A percentile compares a stretch with the other conserved stretches of the same genome.
Evolutionary conservation across 176 grass and related monocot genomes (phyloP).

Genomic region (Pontederia paniculata): DNA sequence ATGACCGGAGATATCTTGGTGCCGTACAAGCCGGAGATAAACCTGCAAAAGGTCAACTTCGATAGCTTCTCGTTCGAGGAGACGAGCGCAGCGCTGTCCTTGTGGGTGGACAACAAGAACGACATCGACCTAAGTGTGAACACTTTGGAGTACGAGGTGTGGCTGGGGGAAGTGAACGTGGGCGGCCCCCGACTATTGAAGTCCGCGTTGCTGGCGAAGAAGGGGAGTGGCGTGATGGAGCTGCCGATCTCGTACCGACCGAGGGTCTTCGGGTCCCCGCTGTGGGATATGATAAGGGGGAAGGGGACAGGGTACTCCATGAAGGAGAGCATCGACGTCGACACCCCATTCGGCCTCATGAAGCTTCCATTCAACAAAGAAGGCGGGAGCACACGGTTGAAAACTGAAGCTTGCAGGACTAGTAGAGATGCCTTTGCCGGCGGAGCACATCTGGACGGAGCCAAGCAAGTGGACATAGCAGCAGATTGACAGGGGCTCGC

Average conservation of each 20-base stretch:
- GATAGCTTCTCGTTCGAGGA: conserved; percentile 83
- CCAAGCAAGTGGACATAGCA: conserved; percentile 19
- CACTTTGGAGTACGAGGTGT: conserved; percentile 70
- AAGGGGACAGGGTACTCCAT: conserved; percentile 69
- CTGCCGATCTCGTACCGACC: conserved; percentile 75
- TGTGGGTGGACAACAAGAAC: conserved; percentile 97
- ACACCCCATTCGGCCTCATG: conserved; percentile 88
- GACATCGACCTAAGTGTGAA: conserved; percentile 79
- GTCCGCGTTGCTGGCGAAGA: conserved; percentile 50
- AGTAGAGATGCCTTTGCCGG: conserved; percentile 41
- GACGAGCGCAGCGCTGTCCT: conserved; percentile 63
- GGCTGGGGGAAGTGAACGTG: conserved; percentile 72
- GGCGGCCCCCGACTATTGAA: conserved; percentile 57
- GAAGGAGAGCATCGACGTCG: conserved; percentile 81
- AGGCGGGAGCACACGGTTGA: conserved; percentile 72
- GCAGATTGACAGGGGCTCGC: conserved; percentile 14
- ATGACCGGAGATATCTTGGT: conserved; percentile 73
- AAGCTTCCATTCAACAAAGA: conserved; percentile 83
- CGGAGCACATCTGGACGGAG: conserved; percentile 29
- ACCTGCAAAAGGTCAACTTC: conserved; percentile 92
- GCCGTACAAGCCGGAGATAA: conserved; percentile 87
- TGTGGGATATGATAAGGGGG: conserved; percentile 98
- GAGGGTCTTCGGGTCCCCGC: conserved; percentile 77
- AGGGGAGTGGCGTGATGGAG: conserved; percentile 72
- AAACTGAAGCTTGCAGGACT: conserved; percentile 23